Conservation (phyloP, 441 rosid genomes). For the Adansonia gregorii region DNA sequence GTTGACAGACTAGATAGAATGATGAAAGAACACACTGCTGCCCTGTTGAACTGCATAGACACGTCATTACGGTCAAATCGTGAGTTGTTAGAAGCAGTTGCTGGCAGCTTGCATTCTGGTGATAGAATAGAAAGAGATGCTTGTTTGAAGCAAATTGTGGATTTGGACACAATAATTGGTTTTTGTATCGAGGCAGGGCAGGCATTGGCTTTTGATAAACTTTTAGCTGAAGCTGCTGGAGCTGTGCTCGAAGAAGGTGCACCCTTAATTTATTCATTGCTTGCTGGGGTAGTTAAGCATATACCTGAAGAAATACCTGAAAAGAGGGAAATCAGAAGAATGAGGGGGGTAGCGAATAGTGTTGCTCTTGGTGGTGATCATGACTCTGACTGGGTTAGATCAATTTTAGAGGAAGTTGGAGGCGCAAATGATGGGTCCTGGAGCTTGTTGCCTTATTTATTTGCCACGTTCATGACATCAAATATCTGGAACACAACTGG, state of each 20-base stretch:
- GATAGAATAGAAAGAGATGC: constrained; percentile 90
- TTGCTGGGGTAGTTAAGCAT: constrained; percentile 75
- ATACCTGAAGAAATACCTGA: constrained; percentile 89
- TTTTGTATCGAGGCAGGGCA: constrained; percentile 98
- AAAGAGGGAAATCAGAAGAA: constrained; percentile 82
- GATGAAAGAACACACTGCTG: constrained; percentile 98
- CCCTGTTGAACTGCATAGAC: constrained; percentile 93
- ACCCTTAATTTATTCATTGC: constrained; percentile 79
- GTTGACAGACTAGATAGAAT: constrained; percentile 88
- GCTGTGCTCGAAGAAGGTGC: constrained; percentile 86
- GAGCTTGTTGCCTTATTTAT: constrained; percentile 92
- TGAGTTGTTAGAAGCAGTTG: constrained; percentile 84
- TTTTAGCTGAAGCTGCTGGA: constrained; percentile 95
- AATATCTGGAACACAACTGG: constrained; percentile 87
- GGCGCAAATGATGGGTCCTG: constrained; percentile 95
- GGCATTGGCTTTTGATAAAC: constrained; percentile 91
- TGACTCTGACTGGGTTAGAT: constrained; percentile 94
- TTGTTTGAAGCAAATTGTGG: constrained; percentile 79
- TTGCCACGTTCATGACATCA: constrained; percentile 89
- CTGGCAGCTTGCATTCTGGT: constrained; percentile 94
- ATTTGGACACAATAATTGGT: constrained; percentile 89
- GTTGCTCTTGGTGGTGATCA: constrained; percentile 67
- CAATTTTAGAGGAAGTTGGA: constrained; percentile 89
- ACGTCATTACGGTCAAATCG: constrained; percentile 89
- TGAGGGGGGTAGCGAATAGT: constrained; percentile 75